These are phyloP conservation scores for Pseudoperonospora humuli DNA, from an alignment of 352 stramenopile genomes.

Conservation along the genomic window DNA sequence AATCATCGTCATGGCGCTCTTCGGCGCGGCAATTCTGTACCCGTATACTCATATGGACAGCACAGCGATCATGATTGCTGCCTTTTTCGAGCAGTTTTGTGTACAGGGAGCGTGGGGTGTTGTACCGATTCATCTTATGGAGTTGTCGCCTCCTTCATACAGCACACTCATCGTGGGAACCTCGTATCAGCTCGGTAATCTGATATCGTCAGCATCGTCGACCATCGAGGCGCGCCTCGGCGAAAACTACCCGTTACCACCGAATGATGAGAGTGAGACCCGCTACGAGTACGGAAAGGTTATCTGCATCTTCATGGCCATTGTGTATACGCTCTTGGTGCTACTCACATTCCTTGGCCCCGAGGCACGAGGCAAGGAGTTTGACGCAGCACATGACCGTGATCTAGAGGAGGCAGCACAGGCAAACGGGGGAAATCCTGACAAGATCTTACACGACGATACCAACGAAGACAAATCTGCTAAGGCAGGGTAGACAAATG, in stretches of 20 bases:
- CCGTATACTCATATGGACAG: conserved; percentile 35
- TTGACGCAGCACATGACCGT: conserved; percentile 33
- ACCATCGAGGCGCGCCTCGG: conserved; percentile 43
- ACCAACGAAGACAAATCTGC: too few species aligned
- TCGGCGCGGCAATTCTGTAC: conserved; percentile 33
- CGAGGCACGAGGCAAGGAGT: conserved; percentile 41
- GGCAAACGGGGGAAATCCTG: conserved; percentile 24
- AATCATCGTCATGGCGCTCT: conserved; percentile 29
- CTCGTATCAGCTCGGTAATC: conserved; percentile 46
- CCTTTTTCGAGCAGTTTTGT: conserved; percentile 36
- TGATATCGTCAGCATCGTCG: conserved; percentile 43
- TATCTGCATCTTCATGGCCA: conserved; percentile 36
- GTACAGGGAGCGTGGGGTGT: conserved; percentile 50
- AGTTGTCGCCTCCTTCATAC: conserved; percentile 47
- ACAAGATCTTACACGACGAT: conserved; percentile 26
- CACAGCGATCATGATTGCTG: conserved; percentile 27
- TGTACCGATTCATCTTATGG: conserved; percentile 36
- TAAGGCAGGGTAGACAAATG: too few species aligned
- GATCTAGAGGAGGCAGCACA: conserved; percentile 28
- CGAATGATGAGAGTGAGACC: conserved; percentile 12
- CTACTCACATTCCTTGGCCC: conserved; percentile 39
- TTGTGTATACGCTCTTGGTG: conserved; percentile 44
- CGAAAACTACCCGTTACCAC: conserved; percentile 36
- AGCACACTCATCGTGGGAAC: conserved; percentile 40
- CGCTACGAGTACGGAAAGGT: conserved; percentile 49